phyloP scores from a whole-genome alignment of 345 rosid species.

The Populus alba region DNA sequence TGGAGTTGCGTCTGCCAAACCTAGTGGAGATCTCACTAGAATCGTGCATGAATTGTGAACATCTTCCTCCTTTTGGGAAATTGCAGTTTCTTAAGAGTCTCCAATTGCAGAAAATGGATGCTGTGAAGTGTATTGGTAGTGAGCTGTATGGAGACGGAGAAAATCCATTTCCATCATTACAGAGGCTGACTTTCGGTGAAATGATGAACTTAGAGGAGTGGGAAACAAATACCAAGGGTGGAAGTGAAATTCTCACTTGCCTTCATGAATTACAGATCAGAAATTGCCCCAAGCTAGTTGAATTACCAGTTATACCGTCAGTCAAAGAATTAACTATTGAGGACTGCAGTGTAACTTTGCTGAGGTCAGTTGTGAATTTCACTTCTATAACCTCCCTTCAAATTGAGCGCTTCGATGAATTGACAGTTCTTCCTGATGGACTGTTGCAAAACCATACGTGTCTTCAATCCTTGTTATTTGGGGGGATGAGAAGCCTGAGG shows the following conservation, averaged over 20 bases:
- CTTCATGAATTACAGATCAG: background rate
- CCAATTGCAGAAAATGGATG: background rate
- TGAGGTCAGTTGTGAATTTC: background rate
- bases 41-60: background rate
- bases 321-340: background rate
- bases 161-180: conserved; percentile 1
- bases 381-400: background rate
- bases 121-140: background rate
- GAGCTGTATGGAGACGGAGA: background rate
- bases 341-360: background rate
- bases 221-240: background rate
- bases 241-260: background rate
- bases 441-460: background rate
- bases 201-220: background rate
- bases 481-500: background rate
- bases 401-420: background rate
- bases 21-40: conserved; percentile 1
- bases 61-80: conserved; percentile 13
- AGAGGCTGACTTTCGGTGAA: background rate
- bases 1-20: background rate
- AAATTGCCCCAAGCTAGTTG: background rate
- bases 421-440: conserved; percentile 1
- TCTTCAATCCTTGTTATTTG: background rate
- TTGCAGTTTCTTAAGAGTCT: background rate
- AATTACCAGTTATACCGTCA: background rate